Percentiles rank a stretch among this genome's conserved stretches.
phyloP scores from a whole-genome alignment of 2,329 filamentous ascomycete genomes.

The Parafenestella ontariensis region DNA sequence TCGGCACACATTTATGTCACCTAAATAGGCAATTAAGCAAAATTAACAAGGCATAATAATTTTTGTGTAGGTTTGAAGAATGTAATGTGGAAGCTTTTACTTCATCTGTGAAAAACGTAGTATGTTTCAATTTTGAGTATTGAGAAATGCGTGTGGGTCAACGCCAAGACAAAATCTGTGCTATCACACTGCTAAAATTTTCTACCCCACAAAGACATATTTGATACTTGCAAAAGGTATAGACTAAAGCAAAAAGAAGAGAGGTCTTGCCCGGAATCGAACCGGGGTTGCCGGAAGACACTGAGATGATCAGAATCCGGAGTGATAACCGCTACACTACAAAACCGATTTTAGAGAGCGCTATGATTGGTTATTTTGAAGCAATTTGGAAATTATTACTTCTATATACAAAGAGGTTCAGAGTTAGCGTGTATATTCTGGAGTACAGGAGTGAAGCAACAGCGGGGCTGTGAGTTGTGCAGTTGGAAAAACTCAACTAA shows the following conservation, averaged over 20 bases:
- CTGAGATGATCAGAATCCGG: constrained; percentile 8
- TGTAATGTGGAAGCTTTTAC: too few relatives aligned
- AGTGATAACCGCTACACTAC: constrained; percentile 13
- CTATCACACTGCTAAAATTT: neutral
- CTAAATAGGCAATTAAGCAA: too few relatives aligned
- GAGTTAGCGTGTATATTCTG: neutral
- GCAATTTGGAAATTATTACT: neutral
- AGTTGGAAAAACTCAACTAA: neutral
- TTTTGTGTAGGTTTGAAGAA: too few relatives aligned
- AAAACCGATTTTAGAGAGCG: constrained; percentile 1
- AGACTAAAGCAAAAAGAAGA: neutral
- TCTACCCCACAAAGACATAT: too few relatives aligned
- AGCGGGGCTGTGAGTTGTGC: neutral
- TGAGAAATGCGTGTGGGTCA: too few relatives aligned
- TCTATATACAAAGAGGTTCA: neutral
- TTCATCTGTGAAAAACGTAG: too few relatives aligned
- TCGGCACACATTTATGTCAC: too few relatives aligned
- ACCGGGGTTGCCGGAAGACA: constrained; percentile 6
- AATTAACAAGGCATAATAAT: too few relatives aligned
- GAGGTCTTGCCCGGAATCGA: constrained; percentile 11
- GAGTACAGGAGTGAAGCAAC: neutral
- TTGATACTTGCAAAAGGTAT: neutral
- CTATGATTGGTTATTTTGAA: neutral
- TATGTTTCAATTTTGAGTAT: too few relatives aligned
- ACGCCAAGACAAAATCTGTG: neutral